These are phyloP conservation scores for Irpex rosettiformis DNA, from an alignment of 1,284 basidiomycete genomes.

Conservation along the genomic window DNA sequence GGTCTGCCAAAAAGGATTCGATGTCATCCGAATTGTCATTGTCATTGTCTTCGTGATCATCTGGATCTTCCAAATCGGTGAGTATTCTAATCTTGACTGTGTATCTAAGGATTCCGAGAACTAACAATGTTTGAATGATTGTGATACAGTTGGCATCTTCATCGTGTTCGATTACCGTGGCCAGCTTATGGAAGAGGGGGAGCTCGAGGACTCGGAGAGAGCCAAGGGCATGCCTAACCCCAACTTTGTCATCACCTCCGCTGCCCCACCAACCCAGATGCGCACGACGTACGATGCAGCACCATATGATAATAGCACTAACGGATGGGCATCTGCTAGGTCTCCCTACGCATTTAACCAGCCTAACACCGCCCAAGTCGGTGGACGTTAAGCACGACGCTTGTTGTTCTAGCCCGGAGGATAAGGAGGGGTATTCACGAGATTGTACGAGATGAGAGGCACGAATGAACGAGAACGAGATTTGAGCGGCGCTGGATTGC, in stretches of 20 bases:
- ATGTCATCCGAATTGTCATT: conserved; percentile 23
- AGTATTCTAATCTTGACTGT: conserved; percentile 19
- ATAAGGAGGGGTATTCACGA: not conserved
- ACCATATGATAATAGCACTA: conserved; percentile 12
- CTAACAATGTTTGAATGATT: not conserved
- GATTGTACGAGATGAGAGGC: not conserved
- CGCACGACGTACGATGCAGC: conserved; percentile 23
- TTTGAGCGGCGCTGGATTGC: not conserved
- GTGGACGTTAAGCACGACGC: conserved; percentile 1
- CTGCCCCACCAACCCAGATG: conserved; percentile 12
- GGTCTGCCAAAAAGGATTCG: conserved; percentile 28
- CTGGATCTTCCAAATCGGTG: conserved; percentile 52
- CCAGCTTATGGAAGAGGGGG: conserved; percentile 26
- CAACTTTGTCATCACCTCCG: conserved; percentile 14
- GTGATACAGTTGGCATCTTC: conserved; percentile 24
- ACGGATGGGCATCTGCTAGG: conserved; percentile 16
- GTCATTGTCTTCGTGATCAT: conserved; percentile 28
- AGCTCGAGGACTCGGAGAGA: conserved; percentile 15
- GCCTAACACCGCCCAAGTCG: conserved; percentile 17
- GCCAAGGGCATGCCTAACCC: conserved; percentile 14
- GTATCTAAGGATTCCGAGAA: not conserved
- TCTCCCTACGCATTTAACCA: conserved; percentile 21
- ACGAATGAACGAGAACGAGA: not conserved
- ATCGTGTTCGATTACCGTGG: conserved; percentile 30
- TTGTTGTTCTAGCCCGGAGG: not conserved